Conservation (phyloP, 257 asterid genomes). For the Plantago ovata region DNA sequence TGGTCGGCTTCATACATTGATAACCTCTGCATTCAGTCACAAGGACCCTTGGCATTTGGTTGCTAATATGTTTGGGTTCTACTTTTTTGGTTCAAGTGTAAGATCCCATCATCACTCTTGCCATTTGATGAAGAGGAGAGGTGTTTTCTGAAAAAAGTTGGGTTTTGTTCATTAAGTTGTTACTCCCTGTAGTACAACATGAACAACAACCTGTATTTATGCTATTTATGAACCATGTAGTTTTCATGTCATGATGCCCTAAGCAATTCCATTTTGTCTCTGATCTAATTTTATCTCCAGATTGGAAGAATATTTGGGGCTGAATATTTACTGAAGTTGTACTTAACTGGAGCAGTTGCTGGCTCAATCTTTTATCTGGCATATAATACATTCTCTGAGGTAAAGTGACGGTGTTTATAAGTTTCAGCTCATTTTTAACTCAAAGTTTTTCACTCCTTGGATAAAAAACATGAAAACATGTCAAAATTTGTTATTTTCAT, state of each 20-base stretch:
- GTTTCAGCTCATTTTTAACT: slow-evolving; percentile 1
- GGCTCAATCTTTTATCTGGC: slow-evolving; percentile 80
- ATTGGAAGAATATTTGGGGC: slow-evolving; percentile 74
- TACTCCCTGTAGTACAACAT: background rate
- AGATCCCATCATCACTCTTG: slow-evolving; percentile 28
- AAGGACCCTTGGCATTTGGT: slow-evolving; percentile 48
- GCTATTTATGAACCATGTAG: background rate
- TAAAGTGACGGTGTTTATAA: slow-evolving; percentile 18
- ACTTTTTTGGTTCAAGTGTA: slow-evolving; percentile 81
- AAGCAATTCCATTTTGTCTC: background rate
- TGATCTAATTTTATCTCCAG: slow-evolving; percentile 41
- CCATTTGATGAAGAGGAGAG: background rate
- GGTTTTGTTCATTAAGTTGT: background rate
- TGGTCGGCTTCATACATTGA: slow-evolving; percentile 76
- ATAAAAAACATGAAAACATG: background rate
- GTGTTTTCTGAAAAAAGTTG: background rate
- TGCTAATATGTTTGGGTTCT: slow-evolving; percentile 77
- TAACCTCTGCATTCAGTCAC: slow-evolving; percentile 91
- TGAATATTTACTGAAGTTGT: slow-evolving; percentile 65
- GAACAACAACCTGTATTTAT: background rate
- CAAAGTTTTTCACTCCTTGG: background rate
- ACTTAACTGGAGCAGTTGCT: slow-evolving; percentile 75
- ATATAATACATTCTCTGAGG: slow-evolving; percentile 69
- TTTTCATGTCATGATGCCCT: background rate
- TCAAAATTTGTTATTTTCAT: background rate